phyloP scores from a whole-genome alignment of 2,329 filamentous ascomycete genomes.

The Claviceps spartinae region DNA sequence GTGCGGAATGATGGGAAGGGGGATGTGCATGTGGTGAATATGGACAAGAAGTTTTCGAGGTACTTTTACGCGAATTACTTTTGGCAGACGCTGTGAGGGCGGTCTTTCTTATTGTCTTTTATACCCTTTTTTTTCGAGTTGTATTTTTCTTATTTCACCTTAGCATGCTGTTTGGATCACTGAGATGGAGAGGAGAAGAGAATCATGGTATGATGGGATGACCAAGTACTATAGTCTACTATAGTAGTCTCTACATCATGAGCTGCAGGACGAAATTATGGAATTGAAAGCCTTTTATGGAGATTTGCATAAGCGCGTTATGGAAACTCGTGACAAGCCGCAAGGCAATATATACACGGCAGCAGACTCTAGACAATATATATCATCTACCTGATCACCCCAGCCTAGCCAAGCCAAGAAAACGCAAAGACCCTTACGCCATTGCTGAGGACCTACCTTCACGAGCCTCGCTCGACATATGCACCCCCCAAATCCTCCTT shows the following conservation, averaged over 20 bases:
- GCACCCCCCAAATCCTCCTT: too few relatives aligned
- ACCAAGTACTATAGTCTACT: neutral
- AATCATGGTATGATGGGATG: neutral
- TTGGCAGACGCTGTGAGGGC: conserved; percentile 68
- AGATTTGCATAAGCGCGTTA: too few relatives aligned
- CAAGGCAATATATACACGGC: too few relatives aligned
- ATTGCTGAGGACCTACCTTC: too few relatives aligned
- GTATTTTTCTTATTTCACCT: neutral
- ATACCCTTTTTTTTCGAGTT: neutral
- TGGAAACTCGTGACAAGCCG: too few relatives aligned
- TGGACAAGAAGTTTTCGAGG: conserved; percentile 81
- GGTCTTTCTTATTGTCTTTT: neutral
- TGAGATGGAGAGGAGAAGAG: neutral
- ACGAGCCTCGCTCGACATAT: too few relatives aligned
- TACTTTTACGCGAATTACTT: conserved; percentile 95
- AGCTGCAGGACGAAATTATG: neutral
- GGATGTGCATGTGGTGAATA: conserved; percentile 87
- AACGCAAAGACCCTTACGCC: too few relatives aligned
- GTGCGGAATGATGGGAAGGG: conserved; percentile 76
- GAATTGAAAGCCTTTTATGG: too few relatives aligned
- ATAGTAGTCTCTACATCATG: neutral
- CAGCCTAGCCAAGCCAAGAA: too few relatives aligned
- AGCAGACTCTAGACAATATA: too few relatives aligned
- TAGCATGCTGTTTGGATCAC: neutral
- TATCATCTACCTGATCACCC: too few relatives aligned